These are phyloP conservation scores for Closterium sp. DNA, from an alignment of 139 green algal genomes.

Conservation along the genomic window DNA sequence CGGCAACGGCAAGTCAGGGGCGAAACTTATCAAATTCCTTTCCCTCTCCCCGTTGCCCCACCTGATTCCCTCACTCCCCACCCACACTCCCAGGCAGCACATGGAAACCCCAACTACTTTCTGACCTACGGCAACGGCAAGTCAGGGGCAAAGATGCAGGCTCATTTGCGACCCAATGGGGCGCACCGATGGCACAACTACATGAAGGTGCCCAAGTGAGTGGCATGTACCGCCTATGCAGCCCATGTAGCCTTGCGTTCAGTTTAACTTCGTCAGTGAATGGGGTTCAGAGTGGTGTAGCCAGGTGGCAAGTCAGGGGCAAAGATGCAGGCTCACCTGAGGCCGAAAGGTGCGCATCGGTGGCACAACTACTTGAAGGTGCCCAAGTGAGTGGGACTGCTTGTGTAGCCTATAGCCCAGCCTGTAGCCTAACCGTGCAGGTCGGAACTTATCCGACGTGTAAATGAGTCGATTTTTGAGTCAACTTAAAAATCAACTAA, in stretches of 20 bases:
- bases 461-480: too few species aligned
- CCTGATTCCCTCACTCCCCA: too few species aligned
- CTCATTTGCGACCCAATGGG: conserved; percentile 71
- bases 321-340: conserved; percentile 61
- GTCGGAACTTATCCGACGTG: too few species aligned
- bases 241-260: too few species aligned
- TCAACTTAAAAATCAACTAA: too few species aligned
- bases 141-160: conserved; percentile 64
- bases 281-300: too few species aligned
- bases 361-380: conserved; percentile 70
- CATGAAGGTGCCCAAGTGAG: conserved; percentile 47
- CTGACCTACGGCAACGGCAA: conserved; percentile 81
- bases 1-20: conserved; percentile 71
- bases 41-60: too few species aligned
- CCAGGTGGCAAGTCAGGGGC: conserved; percentile 63
- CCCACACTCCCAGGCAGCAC: conserved; percentile 54
- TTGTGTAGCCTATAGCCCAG: too few species aligned
- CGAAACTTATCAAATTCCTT: too few species aligned
- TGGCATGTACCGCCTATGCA: too few species aligned
- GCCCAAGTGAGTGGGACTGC: conserved; percentile 31
- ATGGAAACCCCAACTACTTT: conserved; percentile 85
- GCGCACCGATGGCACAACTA: conserved; percentile 78
- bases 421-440: too few species aligned
- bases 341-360: conserved; percentile 79
- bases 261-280: too few species aligned